These are phyloP conservation scores for Teunomyces gatunensis DNA, from an alignment of 805 yeast genomes.

Conservation along the genomic window DNA sequence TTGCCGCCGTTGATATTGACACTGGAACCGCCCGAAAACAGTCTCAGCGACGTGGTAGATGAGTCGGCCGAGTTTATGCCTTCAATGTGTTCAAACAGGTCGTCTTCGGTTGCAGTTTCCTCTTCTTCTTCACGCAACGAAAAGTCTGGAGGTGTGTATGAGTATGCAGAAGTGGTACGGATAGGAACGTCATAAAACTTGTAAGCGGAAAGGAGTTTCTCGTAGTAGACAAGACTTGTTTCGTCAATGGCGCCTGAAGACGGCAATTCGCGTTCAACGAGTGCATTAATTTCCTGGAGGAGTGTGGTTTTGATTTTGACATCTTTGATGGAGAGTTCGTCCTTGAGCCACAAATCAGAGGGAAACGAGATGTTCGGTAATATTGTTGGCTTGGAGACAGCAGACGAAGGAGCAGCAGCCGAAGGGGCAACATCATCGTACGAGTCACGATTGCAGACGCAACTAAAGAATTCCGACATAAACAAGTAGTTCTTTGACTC, in stretches of 20 bases:
- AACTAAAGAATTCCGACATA: constrained; percentile 23
- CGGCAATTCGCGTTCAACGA: constrained; percentile 23
- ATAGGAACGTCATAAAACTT: constrained; percentile 23
- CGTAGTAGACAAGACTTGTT: constrained; percentile 25
- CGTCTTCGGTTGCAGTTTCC: constrained; percentile 10
- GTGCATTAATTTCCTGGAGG: constrained; percentile 29
- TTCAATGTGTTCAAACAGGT: constrained; percentile 15
- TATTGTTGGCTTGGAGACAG: constrained; percentile 12
- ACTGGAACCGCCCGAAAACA: neutral
- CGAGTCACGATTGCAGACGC: constrained; percentile 20
- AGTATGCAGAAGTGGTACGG: neutral
- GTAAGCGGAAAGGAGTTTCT: constrained; percentile 31
- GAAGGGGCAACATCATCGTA: no score
- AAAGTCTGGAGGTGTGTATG: constrained; percentile 10
- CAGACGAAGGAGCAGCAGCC: no score
- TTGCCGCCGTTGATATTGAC: constrained; percentile 1
- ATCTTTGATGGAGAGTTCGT: constrained; percentile 29
- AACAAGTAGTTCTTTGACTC: constrained; percentile 27
- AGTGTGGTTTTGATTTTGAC: constrained; percentile 30
- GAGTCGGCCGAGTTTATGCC: constrained; percentile 13
- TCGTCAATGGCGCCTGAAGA: constrained; percentile 20
- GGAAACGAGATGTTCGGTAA: constrained; percentile 36
- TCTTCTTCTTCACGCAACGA: constrained; percentile 17
- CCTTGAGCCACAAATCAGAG: constrained; percentile 35
- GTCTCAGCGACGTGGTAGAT: constrained; percentile 11